Evolutionary conservation across 2,329 filamentous ascomycete species (phyloP), one percentile per base, ranked within the genome.

Genomic region (Botrytis fabae): DNA sequence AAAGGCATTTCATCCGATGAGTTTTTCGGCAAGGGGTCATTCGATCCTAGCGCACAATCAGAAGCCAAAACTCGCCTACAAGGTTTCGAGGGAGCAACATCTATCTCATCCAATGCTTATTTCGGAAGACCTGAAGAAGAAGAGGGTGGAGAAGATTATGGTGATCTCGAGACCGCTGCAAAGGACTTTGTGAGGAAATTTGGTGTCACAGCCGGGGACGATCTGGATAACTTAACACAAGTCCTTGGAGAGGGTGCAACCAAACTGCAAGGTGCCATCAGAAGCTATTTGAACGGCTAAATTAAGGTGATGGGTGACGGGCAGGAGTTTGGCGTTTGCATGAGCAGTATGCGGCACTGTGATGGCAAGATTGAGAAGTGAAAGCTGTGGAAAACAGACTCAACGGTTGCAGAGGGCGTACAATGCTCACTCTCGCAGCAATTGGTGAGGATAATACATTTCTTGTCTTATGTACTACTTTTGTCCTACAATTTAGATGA

Each of bases 1-100:
- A 98, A 98, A 86, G 93, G 93, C 78, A 99, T 99, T 78, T 98
- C 94, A 0, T 98, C 95, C 0, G 96, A 99, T 82, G 96, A 99
- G 82, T 99, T 97, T 87, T 99, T 99, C 81, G 94, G 95, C 79
- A 95, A 96, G 82, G 93, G 94, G 70, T 85, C 88, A 72, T 98
- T 91, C 83, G 95, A 99, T 81, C 90, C 95, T 54, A 87, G 86
- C 72, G 89, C 92, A 14, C 92, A 96, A 81, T 86, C 90, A 69
- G 95, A 98, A 84, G 95, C 96, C 78, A 97, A 97, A 85, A 86
- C 87, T 38, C 90, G 96, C 59, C 88, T 99, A 71, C 91, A 94
- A 84, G 93, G 94, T 64, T 99, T 99, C 80, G 95, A 98, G 83
- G 94, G 96, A 62, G 95, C 96, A 18, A 91, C 91, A 1, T 85